These are phyloP conservation scores for Aspergillus floridensis DNA, from an alignment of 2,329 filamentous ascomycete genomes.

Conservation along the genomic window DNA sequence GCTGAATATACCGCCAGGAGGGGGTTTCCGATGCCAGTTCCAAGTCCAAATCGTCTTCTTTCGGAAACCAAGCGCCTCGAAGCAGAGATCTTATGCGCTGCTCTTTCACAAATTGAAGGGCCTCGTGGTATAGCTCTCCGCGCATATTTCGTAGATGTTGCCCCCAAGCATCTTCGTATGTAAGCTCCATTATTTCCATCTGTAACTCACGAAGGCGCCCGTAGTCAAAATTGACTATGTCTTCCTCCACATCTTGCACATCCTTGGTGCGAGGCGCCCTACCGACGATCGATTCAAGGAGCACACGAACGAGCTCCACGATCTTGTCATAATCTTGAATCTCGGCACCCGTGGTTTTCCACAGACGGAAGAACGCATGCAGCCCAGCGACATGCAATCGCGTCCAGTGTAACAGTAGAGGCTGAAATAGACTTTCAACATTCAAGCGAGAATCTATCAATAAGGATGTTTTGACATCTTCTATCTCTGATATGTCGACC, in stretches of 20 bases:
- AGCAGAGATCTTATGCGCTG: constrained; percentile 88
- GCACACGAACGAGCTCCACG: constrained; percentile 81
- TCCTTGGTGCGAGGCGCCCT: constrained; percentile 78
- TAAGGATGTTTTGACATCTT: constrained; percentile 74
- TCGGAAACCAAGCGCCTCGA: constrained; percentile 82
- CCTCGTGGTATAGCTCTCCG: constrained; percentile 85
- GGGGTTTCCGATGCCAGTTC: constrained; percentile 47
- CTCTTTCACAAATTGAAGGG: constrained; percentile 94
- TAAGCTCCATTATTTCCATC: constrained; percentile 86
- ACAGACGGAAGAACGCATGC: constrained; percentile 84
- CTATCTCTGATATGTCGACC: constrained; percentile 76
- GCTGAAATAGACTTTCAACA: constrained; percentile 82
- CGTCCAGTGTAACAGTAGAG: constrained; percentile 89
- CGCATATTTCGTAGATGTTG: constrained; percentile 85
- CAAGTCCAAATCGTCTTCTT: constrained; percentile 50
- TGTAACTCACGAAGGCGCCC: constrained; percentile 76
- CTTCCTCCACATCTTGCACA: constrained; percentile 82
- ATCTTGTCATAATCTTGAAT: constrained; percentile 91
- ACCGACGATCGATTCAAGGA: constrained; percentile 86
- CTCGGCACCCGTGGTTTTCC: constrained; percentile 85
- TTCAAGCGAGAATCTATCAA: constrained; percentile 71
- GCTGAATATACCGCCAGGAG: constrained; percentile 75
- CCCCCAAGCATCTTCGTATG: constrained; percentile 94
- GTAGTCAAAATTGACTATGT: constrained; percentile 80
- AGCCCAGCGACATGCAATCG: constrained; percentile 80